Evolutionary conservation across 1,284 basidiomycete genomes (phyloP).

Genomic region (Heliocybe sulcata): DNA sequence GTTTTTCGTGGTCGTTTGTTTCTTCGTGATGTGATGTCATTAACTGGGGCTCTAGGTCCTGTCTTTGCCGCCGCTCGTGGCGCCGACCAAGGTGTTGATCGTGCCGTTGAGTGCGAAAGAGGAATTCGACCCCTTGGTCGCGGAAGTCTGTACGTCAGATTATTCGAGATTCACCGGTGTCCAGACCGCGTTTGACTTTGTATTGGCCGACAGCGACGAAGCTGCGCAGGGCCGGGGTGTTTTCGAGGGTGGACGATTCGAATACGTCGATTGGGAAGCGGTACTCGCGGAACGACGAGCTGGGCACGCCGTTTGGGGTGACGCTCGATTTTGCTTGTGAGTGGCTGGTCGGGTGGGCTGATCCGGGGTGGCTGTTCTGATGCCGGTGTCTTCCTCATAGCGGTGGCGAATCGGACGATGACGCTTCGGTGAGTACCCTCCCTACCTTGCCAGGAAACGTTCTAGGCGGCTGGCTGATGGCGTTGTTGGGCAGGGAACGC

Average conservation of each 20-base stretch:
- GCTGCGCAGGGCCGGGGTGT: constrained; percentile 83
- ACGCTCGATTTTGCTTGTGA: constrained; percentile 97
- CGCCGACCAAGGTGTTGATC: constrained; percentile 94
- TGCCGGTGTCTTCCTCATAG: constrained; percentile 30
- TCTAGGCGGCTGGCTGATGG: too few species aligned
- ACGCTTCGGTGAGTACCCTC: constrained; percentile 76
- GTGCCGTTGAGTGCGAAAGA: constrained; percentile 90
- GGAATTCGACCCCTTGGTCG: constrained; percentile 80
- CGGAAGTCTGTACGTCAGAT: constrained; percentile 78
- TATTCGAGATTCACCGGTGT: too few species aligned
- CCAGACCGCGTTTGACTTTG: not conserved
- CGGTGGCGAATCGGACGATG: constrained; percentile 82
- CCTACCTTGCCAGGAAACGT: not conserved
- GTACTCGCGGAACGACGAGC: constrained; percentile 96
- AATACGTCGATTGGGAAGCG: constrained; percentile 94
- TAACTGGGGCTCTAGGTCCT: constrained; percentile 53
- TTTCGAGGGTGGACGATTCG: constrained; percentile 93
- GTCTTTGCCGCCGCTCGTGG: constrained; percentile 85
- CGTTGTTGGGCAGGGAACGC: constrained; percentile 82
- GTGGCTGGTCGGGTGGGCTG: constrained; percentile 23
- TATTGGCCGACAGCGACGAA: constrained; percentile 82
- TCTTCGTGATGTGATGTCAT: constrained; percentile 9
- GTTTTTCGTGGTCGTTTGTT: constrained; percentile 26
- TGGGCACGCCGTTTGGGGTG: constrained; percentile 94
- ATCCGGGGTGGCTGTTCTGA: not conserved